These are phyloP conservation scores for Penicillium fimorum DNA, from an alignment of 495 filamentous ascomycete species.

Conservation along the genomic window DNA sequence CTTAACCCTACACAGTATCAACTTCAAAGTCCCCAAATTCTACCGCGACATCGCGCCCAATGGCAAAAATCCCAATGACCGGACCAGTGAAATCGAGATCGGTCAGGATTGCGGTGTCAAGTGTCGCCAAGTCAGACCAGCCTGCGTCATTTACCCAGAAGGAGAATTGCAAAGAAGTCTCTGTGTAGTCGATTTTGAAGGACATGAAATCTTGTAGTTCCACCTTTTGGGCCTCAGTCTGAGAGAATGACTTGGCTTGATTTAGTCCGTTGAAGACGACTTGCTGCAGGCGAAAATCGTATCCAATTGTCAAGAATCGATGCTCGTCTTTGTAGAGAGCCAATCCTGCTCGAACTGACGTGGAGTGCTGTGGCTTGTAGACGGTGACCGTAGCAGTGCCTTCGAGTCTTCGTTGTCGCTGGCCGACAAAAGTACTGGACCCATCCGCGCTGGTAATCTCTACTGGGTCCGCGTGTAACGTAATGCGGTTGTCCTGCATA, in stretches of 20 bases:
- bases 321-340: conserved; percentile 20
- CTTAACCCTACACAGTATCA: background rate
- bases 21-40: conserved; percentile 1
- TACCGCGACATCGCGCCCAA: background rate
- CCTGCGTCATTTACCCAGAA: background rate
- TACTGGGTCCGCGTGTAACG: background rate
- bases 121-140: background rate
- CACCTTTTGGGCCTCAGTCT: background rate
- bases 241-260: background rate
- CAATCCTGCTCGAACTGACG: conserved; percentile 11
- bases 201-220: background rate
- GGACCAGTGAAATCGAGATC: conserved; percentile 11
- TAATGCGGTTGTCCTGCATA: background rate
- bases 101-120: background rate
- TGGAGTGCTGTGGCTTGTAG: background rate
- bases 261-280: background rate
- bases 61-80: conserved; percentile 1
- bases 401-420: conserved; percentile 11
- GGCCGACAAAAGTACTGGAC: conserved; percentile 6
- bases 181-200: conserved; percentile 1
- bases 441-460: background rate
- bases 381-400: conserved; percentile 5
- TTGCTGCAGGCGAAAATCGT: background rate
- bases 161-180: background rate
- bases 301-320: background rate